These are phyloP conservation scores for Euptelea pleiosperma DNA, from an alignment of 164 flowering plant genomes.

Conservation along the genomic window DNA sequence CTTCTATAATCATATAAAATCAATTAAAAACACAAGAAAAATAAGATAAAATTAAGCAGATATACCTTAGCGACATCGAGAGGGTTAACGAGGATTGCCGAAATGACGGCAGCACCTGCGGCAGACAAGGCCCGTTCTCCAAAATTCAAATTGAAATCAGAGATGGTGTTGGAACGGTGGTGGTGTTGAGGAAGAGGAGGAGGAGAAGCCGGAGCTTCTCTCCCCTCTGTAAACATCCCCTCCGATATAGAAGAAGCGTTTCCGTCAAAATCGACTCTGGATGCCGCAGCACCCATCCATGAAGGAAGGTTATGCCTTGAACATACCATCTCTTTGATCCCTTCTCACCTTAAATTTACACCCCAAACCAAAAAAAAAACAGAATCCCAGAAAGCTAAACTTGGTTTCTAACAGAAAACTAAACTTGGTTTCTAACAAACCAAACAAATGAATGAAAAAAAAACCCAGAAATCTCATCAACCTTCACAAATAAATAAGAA, in stretches of 20 bases:
- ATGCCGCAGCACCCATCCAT: constrained; percentile 35
- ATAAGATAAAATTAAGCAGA: not conserved
- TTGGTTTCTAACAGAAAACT: too few relatives aligned
- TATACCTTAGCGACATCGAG: constrained; percentile 90
- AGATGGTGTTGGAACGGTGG: constrained; percentile 1
- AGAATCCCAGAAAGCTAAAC: not conserved
- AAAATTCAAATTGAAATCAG: constrained; percentile 51
- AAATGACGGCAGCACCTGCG: constrained; percentile 83
- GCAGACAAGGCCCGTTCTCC: constrained; percentile 81
- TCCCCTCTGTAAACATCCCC: constrained; percentile 9
- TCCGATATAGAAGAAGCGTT: constrained; percentile 10
- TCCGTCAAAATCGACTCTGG: constrained; percentile 30
- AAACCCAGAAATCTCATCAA: too few relatives aligned
- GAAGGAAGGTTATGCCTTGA: constrained; percentile 33
- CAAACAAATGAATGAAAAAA: too few relatives aligned
- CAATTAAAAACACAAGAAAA: not conserved
- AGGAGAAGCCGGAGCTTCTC: constrained; percentile 2
- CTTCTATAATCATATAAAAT: not conserved
- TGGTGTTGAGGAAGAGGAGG: not conserved
- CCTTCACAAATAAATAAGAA: too few relatives aligned
- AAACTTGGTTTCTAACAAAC: too few relatives aligned
- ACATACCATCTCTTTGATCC: constrained; percentile 26
- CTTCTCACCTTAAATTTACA: too few relatives aligned
- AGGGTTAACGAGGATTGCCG: constrained; percentile 93
- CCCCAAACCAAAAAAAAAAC: not conserved